Evolutionary conservation across 2,329 filamentous ascomycete species (phyloP).

Genomic region (Aureobasidium namibiae): DNA sequence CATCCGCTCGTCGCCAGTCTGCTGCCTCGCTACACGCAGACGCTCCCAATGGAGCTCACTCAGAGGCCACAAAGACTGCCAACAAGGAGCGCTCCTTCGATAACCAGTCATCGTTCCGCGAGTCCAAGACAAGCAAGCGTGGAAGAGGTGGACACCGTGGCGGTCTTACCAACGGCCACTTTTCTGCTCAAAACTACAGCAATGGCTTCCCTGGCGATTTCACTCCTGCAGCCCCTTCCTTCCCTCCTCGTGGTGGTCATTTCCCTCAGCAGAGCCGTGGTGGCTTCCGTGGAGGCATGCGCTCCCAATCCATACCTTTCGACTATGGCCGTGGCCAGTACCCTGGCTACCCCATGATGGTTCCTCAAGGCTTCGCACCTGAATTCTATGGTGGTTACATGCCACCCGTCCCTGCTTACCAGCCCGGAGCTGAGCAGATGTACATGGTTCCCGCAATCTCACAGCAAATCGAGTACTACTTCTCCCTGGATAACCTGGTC

Average conservation of each 20-base stretch:
- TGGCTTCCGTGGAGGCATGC: slow-evolving; percentile 42
- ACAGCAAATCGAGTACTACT: slow-evolving; percentile 76
- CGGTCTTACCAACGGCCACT: slow-evolving; percentile 25
- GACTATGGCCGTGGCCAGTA: slow-evolving; percentile 39
- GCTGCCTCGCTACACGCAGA: background rate
- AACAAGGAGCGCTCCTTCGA: slow-evolving; percentile 4
- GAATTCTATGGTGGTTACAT: slow-evolving; percentile 48
- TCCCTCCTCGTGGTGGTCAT: slow-evolving; percentile 23
- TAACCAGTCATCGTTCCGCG: background rate
- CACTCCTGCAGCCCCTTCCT: slow-evolving; percentile 18
- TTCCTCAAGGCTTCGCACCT: slow-evolving; percentile 13
- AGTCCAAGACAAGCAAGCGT: slow-evolving; percentile 18
- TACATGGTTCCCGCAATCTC: slow-evolving; percentile 50
- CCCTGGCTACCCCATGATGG: slow-evolving; percentile 20
- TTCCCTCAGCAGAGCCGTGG: slow-evolving; percentile 28
- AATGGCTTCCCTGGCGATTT: slow-evolving; percentile 21
- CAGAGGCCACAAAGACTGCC: background rate
- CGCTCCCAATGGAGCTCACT: background rate
- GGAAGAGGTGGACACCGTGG: slow-evolving; percentile 26
- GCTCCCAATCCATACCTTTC: slow-evolving; percentile 56
- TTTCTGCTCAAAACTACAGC: slow-evolving; percentile 22
- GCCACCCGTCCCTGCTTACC: slow-evolving; percentile 52
- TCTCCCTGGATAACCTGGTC: slow-evolving; percentile 89
- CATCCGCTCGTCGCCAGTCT: background rate
- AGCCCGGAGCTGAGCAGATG: slow-evolving; percentile 50